phyloP scores from a whole-genome alignment of 192 early-diverging fungal genomes.

The Backusella psychrophila region DNA sequence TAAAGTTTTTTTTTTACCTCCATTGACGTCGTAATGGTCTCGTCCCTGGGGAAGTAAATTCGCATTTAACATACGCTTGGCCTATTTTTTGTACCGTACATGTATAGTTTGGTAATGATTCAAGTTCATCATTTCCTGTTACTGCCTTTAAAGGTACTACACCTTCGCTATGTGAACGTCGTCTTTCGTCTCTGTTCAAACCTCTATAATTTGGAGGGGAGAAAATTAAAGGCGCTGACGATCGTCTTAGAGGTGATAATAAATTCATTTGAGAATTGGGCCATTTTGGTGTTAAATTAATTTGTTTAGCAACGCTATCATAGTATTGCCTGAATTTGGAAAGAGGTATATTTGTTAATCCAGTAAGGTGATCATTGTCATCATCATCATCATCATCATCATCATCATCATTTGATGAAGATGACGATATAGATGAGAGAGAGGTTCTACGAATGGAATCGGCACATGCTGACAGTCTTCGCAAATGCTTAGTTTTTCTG shows the following conservation, averaged over 20 bases:
- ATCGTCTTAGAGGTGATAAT: background rate
- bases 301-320: background rate
- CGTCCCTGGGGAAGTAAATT: background rate
- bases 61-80: constrained; percentile 9
- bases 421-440: constrained; percentile 1
- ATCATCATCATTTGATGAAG: background rate
- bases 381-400: background rate
- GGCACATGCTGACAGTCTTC: background rate
- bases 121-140: background rate
- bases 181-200: background rate
- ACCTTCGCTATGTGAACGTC: background rate
- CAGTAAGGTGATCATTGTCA: background rate
- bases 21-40: background rate
- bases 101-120: constrained; percentile 15
- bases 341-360: background rate
- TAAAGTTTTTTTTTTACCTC: background rate
- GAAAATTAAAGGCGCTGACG: background rate
- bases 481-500: background rate
- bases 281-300: background rate
- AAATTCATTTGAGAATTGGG: background rate
- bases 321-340: background rate
- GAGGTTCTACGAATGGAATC: constrained; percentile 7
- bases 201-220: background rate
- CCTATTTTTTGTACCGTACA: constrained; percentile 27
- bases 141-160: background rate